Percentiles rank a stretch among this genome's conserved stretches.
Conservation (phyloP, 1,284 basidiomycete genomes). For the Trametes polyzona region DNA sequence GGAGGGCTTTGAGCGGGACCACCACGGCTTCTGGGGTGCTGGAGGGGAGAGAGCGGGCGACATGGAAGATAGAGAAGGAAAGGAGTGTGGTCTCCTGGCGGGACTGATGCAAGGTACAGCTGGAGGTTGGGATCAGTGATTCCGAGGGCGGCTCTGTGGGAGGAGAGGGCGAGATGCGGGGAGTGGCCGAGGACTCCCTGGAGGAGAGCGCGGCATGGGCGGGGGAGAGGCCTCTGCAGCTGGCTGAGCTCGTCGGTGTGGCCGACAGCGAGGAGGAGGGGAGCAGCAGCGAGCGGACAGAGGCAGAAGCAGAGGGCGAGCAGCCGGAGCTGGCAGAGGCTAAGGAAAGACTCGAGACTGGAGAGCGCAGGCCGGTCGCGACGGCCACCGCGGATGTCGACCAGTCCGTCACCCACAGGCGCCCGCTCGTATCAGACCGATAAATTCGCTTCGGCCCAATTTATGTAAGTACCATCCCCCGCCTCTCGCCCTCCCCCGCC, state of each 20-base stretch:
- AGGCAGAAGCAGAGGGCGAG: constrained; percentile 1
- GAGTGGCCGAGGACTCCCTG: neutral
- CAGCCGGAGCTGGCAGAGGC: constrained; percentile 1
- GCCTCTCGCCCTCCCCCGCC: neutral
- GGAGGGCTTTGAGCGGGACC: constrained; percentile 40
- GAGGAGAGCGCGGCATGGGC: constrained; percentile 18
- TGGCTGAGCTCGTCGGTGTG: neutral
- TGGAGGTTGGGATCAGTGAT: constrained; percentile 24
- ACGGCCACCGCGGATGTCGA: constrained; percentile 25
- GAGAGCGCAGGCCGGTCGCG: constrained; percentile 18
- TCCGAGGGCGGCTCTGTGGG: constrained; percentile 6
- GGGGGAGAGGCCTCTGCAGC: neutral
- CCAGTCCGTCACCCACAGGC: constrained; percentile 15
- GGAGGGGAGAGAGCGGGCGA: constrained; percentile 28
- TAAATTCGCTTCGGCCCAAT: constrained; percentile 10
- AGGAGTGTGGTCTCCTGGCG: constrained; percentile 31
- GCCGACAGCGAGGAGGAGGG: neutral
- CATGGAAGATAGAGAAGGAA: constrained; percentile 33
- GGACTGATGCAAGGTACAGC: constrained; percentile 29
- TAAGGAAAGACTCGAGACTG: too few species aligned
- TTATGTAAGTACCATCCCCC: constrained; percentile 9
- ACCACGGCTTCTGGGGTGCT: constrained; percentile 36
- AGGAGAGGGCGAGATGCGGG: constrained; percentile 8
- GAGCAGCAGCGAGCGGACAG: neutral
- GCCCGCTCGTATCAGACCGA: constrained; percentile 22